These are phyloP conservation scores for Nematocida homosporus DNA, from an alignment of 371 early-diverging fungal species.

Conservation along the genomic window DNA sequence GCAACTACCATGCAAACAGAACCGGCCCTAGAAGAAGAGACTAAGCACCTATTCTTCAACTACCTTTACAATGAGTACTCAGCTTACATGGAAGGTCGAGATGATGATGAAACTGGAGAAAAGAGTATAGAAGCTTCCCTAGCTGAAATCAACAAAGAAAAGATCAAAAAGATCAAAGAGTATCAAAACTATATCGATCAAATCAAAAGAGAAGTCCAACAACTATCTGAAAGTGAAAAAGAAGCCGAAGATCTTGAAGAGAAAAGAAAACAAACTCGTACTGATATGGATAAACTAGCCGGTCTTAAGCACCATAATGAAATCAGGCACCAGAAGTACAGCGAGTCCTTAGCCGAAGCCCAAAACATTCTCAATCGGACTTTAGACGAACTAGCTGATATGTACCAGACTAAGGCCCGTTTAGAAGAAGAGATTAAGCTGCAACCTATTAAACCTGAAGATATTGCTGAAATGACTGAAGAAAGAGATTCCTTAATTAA, in stretches of 20 bases:
- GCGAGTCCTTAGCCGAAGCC: slow-evolving; percentile 49
- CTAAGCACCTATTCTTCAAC: slow-evolving; percentile 61
- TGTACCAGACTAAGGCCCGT: slow-evolving; percentile 48
- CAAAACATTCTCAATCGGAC: slow-evolving; percentile 28
- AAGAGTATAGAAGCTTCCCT: slow-evolving; percentile 11
- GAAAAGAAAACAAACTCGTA: slow-evolving; percentile 57
- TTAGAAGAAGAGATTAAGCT: slow-evolving; percentile 70
- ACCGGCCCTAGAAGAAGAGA: slow-evolving; percentile 29
- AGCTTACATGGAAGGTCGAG: slow-evolving; percentile 65
- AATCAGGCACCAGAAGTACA: slow-evolving; percentile 62
- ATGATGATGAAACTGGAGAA: slow-evolving; percentile 37
- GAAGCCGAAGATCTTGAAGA: slow-evolving; percentile 42
- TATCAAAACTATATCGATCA: background rate
- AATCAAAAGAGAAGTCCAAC: slow-evolving; percentile 38
- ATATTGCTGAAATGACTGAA: slow-evolving; percentile 75
- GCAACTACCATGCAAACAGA: background rate
- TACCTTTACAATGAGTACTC: slow-evolving; percentile 66
- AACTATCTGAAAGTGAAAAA: slow-evolving; percentile 42
- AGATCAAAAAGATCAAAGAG: background rate
- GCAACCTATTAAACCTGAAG: slow-evolving; percentile 75
- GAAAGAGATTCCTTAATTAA: slow-evolving; percentile 69
- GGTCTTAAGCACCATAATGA: slow-evolving; percentile 59
- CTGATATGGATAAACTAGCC: slow-evolving; percentile 61
- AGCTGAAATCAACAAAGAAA: slow-evolving; percentile 46
- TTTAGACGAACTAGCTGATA: slow-evolving; percentile 55